phyloP scores from a whole-genome alignment of 179 eudicot genomes.

The Patellifolia procumbens region DNA sequence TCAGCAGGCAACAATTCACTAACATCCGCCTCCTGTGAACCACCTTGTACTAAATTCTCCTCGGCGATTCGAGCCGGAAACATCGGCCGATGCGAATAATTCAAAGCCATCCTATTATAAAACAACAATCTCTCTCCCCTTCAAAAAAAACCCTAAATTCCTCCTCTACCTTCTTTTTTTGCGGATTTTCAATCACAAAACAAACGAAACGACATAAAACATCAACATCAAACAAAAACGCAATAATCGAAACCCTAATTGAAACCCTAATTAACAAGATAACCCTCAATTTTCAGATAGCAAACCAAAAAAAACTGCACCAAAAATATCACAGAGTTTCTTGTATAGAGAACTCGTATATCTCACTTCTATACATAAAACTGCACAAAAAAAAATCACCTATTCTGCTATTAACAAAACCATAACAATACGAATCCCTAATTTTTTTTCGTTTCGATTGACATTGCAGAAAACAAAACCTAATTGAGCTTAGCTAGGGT shows the following conservation, averaged over 20 bases:
- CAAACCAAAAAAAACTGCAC: conserved; percentile 61
- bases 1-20: conserved; percentile 68
- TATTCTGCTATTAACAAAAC: conserved; percentile 2
- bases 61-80: conserved; percentile 53
- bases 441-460: background rate
- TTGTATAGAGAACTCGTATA: conserved; percentile 8
- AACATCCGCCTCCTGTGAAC: conserved; percentile 44
- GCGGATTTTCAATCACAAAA: background rate
- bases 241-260: conserved; percentile 22
- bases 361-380: background rate
- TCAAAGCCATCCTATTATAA: conserved; percentile 79
- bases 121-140: conserved; percentile 19
- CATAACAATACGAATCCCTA: background rate
- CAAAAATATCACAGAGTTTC: conserved; percentile 78
- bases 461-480: background rate
- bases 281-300: conserved; percentile 75
- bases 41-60: conserved; percentile 43
- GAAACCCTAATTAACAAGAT: too few relatives aligned
- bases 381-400: too few relatives aligned
- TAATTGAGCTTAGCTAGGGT: conserved; percentile 3
- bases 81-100: conserved; percentile 64
- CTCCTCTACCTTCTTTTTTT: conserved; percentile 16
- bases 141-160: conserved; percentile 32
- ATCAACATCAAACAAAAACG: too few relatives aligned
- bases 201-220: background rate